Evolutionary conservation across 805 yeast species (phyloP).

Genomic region (Candida succiphila): DNA sequence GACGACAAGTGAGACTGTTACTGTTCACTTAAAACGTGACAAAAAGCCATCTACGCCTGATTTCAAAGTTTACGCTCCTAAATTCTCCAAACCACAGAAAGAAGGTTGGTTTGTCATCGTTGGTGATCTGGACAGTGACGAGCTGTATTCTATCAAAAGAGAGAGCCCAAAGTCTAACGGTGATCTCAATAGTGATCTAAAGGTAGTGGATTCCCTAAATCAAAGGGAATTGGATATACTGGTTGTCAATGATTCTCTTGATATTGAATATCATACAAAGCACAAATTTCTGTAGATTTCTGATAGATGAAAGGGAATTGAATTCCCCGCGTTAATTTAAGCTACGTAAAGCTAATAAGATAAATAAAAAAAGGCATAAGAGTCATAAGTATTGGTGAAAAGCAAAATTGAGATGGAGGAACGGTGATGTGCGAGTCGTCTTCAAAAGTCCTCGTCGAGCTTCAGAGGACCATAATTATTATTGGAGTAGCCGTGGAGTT

Average conservation of each 20-base stretch:
- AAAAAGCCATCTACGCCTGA: slow-evolving; percentile 42
- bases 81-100: slow-evolving; percentile 82
- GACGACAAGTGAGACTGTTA: slow-evolving; percentile 21
- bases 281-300: not conserved
- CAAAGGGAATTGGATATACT: slow-evolving; percentile 37
- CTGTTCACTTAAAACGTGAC: slow-evolving; percentile 42
- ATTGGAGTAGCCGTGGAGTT: slow-evolving; percentile 17
- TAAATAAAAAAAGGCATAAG: not conserved
- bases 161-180: slow-evolving; percentile 44
- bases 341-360: not conserved
- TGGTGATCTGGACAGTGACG: slow-evolving; percentile 37
- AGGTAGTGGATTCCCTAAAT: slow-evolving; percentile 36
- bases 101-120: slow-evolving; percentile 86
- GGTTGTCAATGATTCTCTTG: slow-evolving; percentile 60
- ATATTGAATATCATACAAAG: slow-evolving; percentile 30
- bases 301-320: not conserved
- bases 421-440: not conserved
- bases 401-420: not conserved
- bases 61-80: slow-evolving; percentile 64
- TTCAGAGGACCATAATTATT: slow-evolving; percentile 33
- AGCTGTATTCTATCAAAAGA: slow-evolving; percentile 60
- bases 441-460: slow-evolving; percentile 39
- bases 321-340: not conserved
- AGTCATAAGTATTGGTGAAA: not conserved
- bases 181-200: slow-evolving; percentile 26